phyloP scores from a whole-genome alignment of 495 filamentous ascomycete genomes.

The Podospora tetraspora region DNA sequence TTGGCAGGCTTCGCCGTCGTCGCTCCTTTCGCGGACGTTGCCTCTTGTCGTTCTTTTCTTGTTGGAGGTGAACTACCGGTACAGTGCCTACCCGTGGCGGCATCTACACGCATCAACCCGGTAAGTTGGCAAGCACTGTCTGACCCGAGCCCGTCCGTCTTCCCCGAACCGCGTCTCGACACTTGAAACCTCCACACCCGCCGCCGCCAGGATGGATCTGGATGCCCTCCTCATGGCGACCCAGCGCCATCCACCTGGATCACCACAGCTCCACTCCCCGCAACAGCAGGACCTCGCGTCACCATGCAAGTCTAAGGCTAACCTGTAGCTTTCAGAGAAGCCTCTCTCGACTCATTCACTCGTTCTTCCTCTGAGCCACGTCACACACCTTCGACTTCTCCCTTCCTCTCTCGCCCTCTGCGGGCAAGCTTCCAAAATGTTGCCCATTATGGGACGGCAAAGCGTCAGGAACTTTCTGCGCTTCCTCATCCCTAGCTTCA shows the following conservation, averaged over 20 bases:
- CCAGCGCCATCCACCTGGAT: background rate
- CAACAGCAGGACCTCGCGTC: background rate
- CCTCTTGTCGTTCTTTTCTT: background rate
- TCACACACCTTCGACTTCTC: background rate
- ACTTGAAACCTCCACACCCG: background rate
- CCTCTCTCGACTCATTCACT: background rate
- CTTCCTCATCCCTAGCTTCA: conserved; percentile 29
- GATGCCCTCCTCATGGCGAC: background rate
- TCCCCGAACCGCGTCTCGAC: background rate
- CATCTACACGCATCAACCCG: background rate
- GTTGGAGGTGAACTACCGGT: background rate
- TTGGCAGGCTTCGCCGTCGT: conserved; percentile 1
- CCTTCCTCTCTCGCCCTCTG: background rate
- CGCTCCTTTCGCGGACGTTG: background rate
- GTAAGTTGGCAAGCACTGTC: background rate
- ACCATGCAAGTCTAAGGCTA: background rate
- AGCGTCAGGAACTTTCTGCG: conserved; percentile 17
- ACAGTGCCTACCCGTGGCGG: too few relatives aligned
- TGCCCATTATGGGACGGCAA: conserved; percentile 5
- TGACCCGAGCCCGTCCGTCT: background rate
- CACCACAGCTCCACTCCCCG: background rate
- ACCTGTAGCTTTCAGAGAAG: background rate
- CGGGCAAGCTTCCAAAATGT: background rate
- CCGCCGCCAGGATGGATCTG: background rate
- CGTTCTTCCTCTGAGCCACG: background rate